Evolutionary conservation across 805 yeast genomes (phyloP), one percentile per base, ranked within the genome.

Genomic region (Ogataea ganodermae): DNA sequence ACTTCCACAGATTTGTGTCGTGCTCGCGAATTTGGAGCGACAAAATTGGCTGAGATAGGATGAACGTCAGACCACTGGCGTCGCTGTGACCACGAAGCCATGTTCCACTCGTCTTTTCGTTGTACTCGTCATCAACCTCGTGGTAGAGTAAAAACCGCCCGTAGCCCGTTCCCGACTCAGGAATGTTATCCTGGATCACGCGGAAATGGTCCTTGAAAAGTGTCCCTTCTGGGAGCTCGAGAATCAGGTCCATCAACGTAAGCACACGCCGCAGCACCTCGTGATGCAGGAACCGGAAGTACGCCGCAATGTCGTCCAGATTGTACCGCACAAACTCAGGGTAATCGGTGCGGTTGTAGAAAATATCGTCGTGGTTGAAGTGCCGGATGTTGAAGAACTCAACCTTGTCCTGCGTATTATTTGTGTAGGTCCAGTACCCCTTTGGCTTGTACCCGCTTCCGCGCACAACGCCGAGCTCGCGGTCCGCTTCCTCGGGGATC

Each of bases 51-150:
- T 71, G 74, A 9, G 74, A 69, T 1, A 72, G 63, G 23, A 72
- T 70, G 44, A 71, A 70, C 1, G 76, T 61, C 38, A 72, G 65
- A 1, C 69, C 75, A 47, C 68, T 63, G 16, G 66, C 68, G 55
- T 76, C 80, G 23, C 76, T 69, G 51, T 76, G 80, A 2, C 80
- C 80, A 40, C 79, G 63, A 23, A 76, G 60, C 72, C 73, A 74
- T 2, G 73, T 73, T 23, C 65, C 61, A 8, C 65, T 66, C 0
- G 77, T 72, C 36, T 62, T 57, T 17, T 55, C 35, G 8, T 61
- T 60, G 16, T 66, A 65, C 5, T 61, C 62, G 12, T 61, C 60
- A 26, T 59, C 55, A 27, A 65, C 65, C 26, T 67, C 71, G 49
- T 68, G 65, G 51, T 72, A 72, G 35, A 63, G 46, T 65, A 72